These are phyloP conservation scores for Quambalaria eucalypti DNA, from an alignment of 1,284 basidiomycete genomes.

Conservation along the genomic window DNA sequence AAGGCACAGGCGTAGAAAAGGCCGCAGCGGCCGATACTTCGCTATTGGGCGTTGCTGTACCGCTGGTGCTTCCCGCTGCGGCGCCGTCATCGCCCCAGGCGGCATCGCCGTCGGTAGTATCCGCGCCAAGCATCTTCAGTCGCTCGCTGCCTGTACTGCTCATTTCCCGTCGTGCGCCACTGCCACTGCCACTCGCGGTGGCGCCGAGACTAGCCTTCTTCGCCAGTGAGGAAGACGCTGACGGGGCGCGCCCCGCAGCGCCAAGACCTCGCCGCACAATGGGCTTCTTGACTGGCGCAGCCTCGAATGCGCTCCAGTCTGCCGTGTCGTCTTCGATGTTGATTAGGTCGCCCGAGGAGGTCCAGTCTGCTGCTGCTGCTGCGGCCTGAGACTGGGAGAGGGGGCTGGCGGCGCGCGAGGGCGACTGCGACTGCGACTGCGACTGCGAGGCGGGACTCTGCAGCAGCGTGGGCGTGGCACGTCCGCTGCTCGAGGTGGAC, in stretches of 20 bases:
- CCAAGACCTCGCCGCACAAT: conserved; percentile 8
- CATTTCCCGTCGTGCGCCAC: conserved; percentile 3
- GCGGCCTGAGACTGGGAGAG: background rate
- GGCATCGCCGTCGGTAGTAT: conserved; percentile 5
- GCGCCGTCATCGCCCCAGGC: conserved; percentile 22
- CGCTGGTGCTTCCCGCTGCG: too few relatives aligned
- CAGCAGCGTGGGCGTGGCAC: too few relatives aligned
- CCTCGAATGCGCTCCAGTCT: conserved; percentile 32
- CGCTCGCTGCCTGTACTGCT: conserved; percentile 8
- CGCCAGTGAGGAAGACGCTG: conserved; percentile 2
- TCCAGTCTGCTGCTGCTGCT: conserved; percentile 1
- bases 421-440: background rate
- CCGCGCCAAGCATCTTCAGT: conserved; percentile 12
- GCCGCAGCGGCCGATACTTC: background rate
- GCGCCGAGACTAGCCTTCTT: background rate
- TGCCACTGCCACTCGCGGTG: background rate
- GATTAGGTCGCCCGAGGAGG: conserved; percentile 18
- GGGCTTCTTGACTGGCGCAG: conserved; percentile 21
- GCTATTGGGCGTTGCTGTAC: too few relatives aligned
- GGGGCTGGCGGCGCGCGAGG: background rate
- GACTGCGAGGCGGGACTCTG: background rate
- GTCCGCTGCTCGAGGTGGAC: too few relatives aligned
- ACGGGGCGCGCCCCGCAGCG: conserved; percentile 11
- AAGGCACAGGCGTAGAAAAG: background rate
- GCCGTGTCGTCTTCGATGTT: conserved; percentile 33